Conservation (phyloP, 1,284 basidiomycete genomes). For the Tetrapyrgos nigripes region DNA sequence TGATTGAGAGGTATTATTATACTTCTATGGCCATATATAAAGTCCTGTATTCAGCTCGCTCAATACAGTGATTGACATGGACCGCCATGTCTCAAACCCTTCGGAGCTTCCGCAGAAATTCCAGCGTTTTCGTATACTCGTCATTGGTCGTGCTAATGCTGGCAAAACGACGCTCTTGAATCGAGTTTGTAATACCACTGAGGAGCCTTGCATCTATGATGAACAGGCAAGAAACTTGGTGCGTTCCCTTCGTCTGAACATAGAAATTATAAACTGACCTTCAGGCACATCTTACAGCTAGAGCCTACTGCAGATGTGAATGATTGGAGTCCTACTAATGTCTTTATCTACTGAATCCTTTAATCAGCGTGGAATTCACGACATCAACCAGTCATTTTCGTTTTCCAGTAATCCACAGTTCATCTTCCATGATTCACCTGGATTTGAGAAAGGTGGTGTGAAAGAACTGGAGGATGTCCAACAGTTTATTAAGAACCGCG, state of each 20-base stretch:
- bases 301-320: no score
- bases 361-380: constrained; percentile 29
- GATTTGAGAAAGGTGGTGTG: constrained; percentile 26
- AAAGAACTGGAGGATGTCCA: constrained; percentile 24
- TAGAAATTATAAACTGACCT: no score
- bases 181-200: constrained; percentile 7
- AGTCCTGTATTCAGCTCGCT: no score
- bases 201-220: not conserved
- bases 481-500: constrained; percentile 22
- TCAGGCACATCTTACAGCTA: no score
- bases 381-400: constrained; percentile 23
- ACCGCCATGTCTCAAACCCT: no score
- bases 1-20: no score
- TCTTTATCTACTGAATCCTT: not conserved
- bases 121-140: no score
- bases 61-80: no score
- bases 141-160: constrained; percentile 12
- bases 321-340: not conserved
- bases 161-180: constrained; percentile 13
- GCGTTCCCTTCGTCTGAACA: not conserved
- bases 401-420: constrained; percentile 29
- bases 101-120: no score
- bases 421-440: no score
- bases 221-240: constrained; percentile 1
- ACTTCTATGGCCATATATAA: no score